Conservation (phyloP, 2,329 filamentous ascomycete genomes). For the Exophiala sideris region DNA sequence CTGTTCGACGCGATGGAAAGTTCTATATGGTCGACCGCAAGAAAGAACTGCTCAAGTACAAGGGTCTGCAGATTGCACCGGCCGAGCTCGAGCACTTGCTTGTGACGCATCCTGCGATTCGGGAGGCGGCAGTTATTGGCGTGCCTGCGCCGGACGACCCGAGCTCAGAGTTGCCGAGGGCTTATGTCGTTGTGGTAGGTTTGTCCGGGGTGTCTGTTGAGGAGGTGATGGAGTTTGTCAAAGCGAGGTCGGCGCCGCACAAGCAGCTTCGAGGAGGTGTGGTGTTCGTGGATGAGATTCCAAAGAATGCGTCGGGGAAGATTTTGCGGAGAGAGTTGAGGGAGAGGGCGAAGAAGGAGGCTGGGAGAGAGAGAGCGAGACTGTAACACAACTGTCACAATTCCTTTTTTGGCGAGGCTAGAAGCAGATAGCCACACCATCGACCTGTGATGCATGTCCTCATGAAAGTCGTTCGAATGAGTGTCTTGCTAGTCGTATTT, state of each 20-base stretch:
- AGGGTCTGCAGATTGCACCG: slow-evolving; percentile 63
- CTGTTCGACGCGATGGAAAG: slow-evolving; percentile 53
- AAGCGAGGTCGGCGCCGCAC: slow-evolving; percentile 20
- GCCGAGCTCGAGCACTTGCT: slow-evolving; percentile 57
- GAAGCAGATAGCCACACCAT: too few species aligned
- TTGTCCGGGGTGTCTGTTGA: slow-evolving; percentile 14
- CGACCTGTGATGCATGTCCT: too few species aligned
- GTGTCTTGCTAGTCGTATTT: too few species aligned
- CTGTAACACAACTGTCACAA: too few species aligned
- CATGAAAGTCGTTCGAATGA: too few species aligned
- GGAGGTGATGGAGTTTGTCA: slow-evolving; percentile 26
- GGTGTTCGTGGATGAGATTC: slow-evolving; percentile 25
- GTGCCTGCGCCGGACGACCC: slow-evolving; percentile 46
- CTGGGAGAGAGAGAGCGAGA: slow-evolving; percentile 9
- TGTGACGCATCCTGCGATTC: slow-evolving; percentile 40
- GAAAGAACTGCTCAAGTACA: slow-evolving; percentile 57
- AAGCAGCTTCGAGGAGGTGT: slow-evolving; percentile 29
- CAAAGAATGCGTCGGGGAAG: slow-evolving; percentile 28
- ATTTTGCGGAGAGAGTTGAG: slow-evolving; percentile 26
- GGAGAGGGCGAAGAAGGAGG: slow-evolving; percentile 25
- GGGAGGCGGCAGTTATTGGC: slow-evolving; percentile 58
- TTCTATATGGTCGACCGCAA: slow-evolving; percentile 78
- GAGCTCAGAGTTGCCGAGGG: slow-evolving; percentile 56
- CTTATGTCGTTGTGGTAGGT: slow-evolving; percentile 49
- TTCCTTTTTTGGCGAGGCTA: too few species aligned